phyloP scores from a whole-genome alignment of 1,284 basidiomycete genomes.

The Ustilago bromivora region DNA sequence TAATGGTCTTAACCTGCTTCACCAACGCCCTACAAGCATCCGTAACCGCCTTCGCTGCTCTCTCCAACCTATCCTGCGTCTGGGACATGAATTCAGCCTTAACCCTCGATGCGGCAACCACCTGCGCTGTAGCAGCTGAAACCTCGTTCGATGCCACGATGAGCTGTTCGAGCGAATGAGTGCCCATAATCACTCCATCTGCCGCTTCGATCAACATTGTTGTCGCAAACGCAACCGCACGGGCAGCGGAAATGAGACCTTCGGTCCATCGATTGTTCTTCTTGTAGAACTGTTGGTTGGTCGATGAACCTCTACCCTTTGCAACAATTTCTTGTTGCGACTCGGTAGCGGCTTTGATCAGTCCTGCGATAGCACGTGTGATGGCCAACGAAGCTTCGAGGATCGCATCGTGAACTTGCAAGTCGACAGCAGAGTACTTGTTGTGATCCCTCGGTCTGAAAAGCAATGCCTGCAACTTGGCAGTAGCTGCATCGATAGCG shows the following conservation, averaged over 20 bases:
- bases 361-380: conserved; percentile 90
- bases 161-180: conserved; percentile 96
- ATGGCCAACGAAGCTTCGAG: conserved; percentile 92
- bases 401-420: conserved; percentile 98
- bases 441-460: conserved; percentile 84
- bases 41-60: conserved; percentile 96
- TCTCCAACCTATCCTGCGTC: conserved; percentile 94
- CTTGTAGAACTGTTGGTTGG: conserved; percentile 97
- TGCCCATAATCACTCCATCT: conserved; percentile 95
- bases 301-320: conserved; percentile 89
- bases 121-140: conserved; percentile 93
- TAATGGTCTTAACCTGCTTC: conserved; percentile 93
- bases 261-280: conserved; percentile 99
- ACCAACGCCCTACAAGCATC: conserved; percentile 98
- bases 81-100: conserved; percentile 99
- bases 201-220: conserved; percentile 95
- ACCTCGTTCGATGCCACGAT: conserved; percentile 99
- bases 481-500: conserved; percentile 93
- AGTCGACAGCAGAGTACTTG: conserved; percentile 87
- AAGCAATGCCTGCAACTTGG: conserved; percentile 89
- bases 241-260: conserved; percentile 96
- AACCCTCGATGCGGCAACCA: conserved; percentile 97
- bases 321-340: conserved; percentile 98
- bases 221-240: conserved; percentile 97
- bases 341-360: conserved; percentile 96